Evolutionary conservation across 768 basidiomycete species (phyloP).

Genomic region (Suillus luteus): DNA sequence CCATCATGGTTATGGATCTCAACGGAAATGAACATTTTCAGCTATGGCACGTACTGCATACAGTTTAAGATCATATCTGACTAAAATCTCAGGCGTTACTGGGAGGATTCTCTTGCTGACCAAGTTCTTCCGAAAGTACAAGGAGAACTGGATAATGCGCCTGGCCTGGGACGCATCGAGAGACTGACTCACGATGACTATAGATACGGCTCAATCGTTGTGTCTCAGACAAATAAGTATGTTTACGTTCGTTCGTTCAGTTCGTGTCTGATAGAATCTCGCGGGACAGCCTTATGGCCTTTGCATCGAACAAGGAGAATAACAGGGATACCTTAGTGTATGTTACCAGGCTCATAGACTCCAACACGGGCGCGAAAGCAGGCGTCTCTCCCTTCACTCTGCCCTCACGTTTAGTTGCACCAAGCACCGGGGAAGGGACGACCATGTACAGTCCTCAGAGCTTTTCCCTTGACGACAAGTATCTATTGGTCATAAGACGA

Average conservation of each 20-base stretch:
- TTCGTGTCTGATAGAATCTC: slow-evolving; percentile 7
- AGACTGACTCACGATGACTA: slow-evolving; percentile 42
- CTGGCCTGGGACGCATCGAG: slow-evolving; percentile 43
- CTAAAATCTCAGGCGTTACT: slow-evolving; percentile 38
- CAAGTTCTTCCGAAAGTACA: slow-evolving; percentile 36
- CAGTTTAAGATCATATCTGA: background rate
- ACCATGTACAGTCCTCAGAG: slow-evolving; percentile 35
- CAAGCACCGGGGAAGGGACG: slow-evolving; percentile 32
- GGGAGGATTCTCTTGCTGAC: slow-evolving; percentile 38
- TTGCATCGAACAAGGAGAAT: slow-evolving; percentile 44
- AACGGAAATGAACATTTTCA: slow-evolving; percentile 44
- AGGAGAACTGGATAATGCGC: slow-evolving; percentile 40
- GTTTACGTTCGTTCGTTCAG: slow-evolving; percentile 9
- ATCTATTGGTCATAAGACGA: slow-evolving; percentile 34
- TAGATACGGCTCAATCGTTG: slow-evolving; percentile 30
- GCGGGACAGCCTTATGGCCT: slow-evolving; percentile 37
- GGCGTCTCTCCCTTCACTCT: slow-evolving; percentile 34
- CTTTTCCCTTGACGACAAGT: slow-evolving; percentile 42
- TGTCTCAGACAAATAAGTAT: slow-evolving; percentile 41
- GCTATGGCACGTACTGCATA: slow-evolving; percentile 34
- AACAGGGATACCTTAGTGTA: slow-evolving; percentile 41
- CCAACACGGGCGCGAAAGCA: slow-evolving; percentile 32
- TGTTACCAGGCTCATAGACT: slow-evolving; percentile 32
- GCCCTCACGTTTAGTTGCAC: slow-evolving; percentile 37
- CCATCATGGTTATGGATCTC: slow-evolving; percentile 43